phyloP scores from a whole-genome alignment of 2,329 filamentous ascomycete genomes.

The Coniochaeta sp. region DNA sequence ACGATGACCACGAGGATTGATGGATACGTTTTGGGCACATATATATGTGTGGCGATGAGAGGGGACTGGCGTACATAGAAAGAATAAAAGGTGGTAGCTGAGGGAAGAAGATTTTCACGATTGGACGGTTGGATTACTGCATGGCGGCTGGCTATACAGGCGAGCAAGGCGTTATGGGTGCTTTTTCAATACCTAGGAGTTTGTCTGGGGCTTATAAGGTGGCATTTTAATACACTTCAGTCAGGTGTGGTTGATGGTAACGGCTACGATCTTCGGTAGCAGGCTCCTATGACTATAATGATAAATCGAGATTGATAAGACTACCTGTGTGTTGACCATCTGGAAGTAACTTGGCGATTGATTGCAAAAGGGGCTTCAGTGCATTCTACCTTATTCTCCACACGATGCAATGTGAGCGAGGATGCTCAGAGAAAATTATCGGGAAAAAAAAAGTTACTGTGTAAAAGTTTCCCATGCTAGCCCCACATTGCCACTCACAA shows the following conservation, averaged over 20 bases:
- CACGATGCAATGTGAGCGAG: background rate
- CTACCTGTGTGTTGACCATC: background rate
- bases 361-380: background rate
- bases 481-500: background rate
- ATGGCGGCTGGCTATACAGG: background rate
- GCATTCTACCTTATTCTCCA: too few species aligned
- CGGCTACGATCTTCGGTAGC: background rate
- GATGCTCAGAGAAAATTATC: background rate
- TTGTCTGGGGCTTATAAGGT: background rate
- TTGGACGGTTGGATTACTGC: background rate
- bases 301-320: background rate
- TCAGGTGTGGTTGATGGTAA: background rate
- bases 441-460: too few species aligned
- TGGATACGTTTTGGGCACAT: too few species aligned
- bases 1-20: background rate
- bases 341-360: background rate
- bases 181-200: background rate
- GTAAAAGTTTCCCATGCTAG: background rate
- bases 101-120: background rate
- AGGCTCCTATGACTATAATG: background rate
- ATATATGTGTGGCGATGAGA: background rate
- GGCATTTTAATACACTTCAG: background rate
- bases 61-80: background rate
- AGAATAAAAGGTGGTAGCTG: background rate
- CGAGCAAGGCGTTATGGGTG: background rate